These are phyloP conservation scores for Penicillium concentricum DNA, from an alignment of 2,329 filamentous ascomycete genomes.

Conservation along the genomic window DNA sequence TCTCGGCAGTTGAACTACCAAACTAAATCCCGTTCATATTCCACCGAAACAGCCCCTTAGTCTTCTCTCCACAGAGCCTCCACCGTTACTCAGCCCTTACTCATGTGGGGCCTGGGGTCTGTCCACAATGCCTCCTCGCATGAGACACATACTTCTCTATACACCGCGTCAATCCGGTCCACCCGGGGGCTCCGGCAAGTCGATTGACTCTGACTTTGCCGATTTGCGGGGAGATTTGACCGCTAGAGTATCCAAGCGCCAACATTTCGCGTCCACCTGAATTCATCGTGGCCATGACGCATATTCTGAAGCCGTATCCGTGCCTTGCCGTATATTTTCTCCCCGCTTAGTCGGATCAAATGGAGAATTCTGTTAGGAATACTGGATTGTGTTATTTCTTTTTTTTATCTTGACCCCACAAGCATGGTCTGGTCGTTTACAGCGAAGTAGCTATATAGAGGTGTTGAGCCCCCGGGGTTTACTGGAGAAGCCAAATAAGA, in stretches of 20 bases:
- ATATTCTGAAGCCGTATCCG: neutral
- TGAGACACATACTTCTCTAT: neutral
- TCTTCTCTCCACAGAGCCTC: conserved; percentile 9
- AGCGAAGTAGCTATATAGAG: neutral
- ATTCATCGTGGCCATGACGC: conserved; percentile 7
- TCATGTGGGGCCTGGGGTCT: conserved; percentile 29
- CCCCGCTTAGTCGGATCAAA: neutral
- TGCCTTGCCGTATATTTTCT: neutral
- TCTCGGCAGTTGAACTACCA: conserved; percentile 14
- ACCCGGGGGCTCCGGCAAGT: conserved; percentile 25
- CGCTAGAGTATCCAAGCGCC: neutral
- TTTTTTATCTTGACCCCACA: conserved; percentile 1
- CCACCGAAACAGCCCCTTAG: neutral
- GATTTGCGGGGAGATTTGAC: conserved; percentile 10
- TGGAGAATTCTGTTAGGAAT: neutral
- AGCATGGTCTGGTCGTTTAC: neutral
- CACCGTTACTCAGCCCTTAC: conserved; percentile 33
- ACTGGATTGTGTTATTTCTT: neutral
- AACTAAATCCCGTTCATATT: conserved; percentile 1
- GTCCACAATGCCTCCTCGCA: neutral
- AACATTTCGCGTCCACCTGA: neutral
- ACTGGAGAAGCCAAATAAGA: neutral
- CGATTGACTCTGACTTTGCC: conserved; percentile 23
- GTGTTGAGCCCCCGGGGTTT: neutral
- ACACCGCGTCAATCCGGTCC: conserved; percentile 1